Evolutionary conservation across 768 basidiomycete genomes (phyloP).

Genomic region (Termitomyces bulborhizus): DNA sequence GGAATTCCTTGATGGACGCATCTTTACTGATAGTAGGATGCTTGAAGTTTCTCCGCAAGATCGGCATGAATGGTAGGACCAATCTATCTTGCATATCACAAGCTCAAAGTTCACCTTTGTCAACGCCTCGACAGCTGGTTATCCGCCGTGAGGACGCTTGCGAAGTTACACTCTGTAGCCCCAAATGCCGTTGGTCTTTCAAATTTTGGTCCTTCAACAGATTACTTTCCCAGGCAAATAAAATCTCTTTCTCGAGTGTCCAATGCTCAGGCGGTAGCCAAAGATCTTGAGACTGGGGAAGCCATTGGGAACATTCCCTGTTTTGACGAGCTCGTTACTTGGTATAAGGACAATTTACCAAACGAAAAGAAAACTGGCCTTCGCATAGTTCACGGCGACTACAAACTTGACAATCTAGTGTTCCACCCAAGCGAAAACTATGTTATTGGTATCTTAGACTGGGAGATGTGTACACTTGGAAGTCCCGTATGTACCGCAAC

Average conservation of each 20-base stretch:
- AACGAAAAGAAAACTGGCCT: conserved; percentile 69
- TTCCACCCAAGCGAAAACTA: conserved; percentile 90
- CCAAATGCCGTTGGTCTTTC: conserved; percentile 63
- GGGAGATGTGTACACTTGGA: conserved; percentile 95
- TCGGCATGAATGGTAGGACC: conserved; percentile 58
- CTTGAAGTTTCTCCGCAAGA: conserved; percentile 57
- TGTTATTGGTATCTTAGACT: conserved; percentile 94
- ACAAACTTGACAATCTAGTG: conserved; percentile 95
- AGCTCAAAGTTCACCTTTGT: background rate
- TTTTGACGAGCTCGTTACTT: conserved; percentile 64
- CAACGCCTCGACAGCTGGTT: conserved; percentile 59
- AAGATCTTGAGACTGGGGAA: conserved; percentile 58
- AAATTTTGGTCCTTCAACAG: conserved; percentile 63
- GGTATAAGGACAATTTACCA: conserved; percentile 73
- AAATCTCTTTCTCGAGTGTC: conserved; percentile 83
- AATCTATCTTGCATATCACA: background rate
- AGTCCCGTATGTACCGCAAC: conserved; percentile 61
- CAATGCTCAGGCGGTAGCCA: conserved; percentile 61
- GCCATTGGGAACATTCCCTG: conserved; percentile 67
- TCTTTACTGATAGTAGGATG: conserved; percentile 85
- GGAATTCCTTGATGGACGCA: conserved; percentile 92
- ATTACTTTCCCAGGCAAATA: conserved; percentile 93
- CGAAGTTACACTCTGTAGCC: conserved; percentile 56
- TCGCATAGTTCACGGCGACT: conserved; percentile 96
- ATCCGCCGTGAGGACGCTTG: conserved; percentile 66